These are phyloP conservation scores for Rhizopogon vinicolor DNA, from an alignment of 768 basidiomycete genomes.

Conservation along the genomic window DNA sequence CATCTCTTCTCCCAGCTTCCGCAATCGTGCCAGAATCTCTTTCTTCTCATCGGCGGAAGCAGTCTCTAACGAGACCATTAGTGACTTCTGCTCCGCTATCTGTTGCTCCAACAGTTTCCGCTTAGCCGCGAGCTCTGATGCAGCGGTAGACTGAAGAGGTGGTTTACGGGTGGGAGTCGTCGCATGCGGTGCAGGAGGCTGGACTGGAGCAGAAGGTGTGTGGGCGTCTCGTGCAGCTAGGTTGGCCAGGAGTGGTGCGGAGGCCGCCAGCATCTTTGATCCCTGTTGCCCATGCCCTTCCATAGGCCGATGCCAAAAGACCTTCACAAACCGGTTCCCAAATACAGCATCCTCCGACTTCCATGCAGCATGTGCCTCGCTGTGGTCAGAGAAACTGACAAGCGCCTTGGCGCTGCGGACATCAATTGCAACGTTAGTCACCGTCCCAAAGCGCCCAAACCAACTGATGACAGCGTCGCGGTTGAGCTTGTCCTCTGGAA, in stretches of 20 bases:
- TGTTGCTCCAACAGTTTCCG: slow-evolving; percentile 75
- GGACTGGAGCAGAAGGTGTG: slow-evolving; percentile 7
- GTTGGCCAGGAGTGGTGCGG: slow-evolving; percentile 70
- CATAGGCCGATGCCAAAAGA: slow-evolving; percentile 94
- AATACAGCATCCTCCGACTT: slow-evolving; percentile 94
- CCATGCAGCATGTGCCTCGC: slow-evolving; percentile 86
- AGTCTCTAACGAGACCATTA: slow-evolving; percentile 67
- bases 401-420: slow-evolving; percentile 69
- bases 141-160: slow-evolving; percentile 27
- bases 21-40: slow-evolving; percentile 67
- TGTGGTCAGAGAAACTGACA: slow-evolving; percentile 81
- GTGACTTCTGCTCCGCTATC: slow-evolving; percentile 83
- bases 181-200: slow-evolving; percentile 14
- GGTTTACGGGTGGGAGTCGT: slow-evolving; percentile 30
- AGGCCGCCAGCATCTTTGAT: slow-evolving; percentile 73
- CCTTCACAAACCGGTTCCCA: slow-evolving; percentile 89
- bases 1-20: slow-evolving; percentile 80
- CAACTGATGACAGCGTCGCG: slow-evolving; percentile 77
- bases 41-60: slow-evolving; percentile 74
- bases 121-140: slow-evolving; percentile 61
- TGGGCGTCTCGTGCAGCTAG: slow-evolving; percentile 36
- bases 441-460: slow-evolving; percentile 90
- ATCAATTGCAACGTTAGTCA: slow-evolving; percentile 91
- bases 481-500: slow-evolving; percentile 78
- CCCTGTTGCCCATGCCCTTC: slow-evolving; percentile 85